Evolutionary conservation across 768 basidiomycete genomes (phyloP).

Genomic region (Lactifluus echinatus): DNA sequence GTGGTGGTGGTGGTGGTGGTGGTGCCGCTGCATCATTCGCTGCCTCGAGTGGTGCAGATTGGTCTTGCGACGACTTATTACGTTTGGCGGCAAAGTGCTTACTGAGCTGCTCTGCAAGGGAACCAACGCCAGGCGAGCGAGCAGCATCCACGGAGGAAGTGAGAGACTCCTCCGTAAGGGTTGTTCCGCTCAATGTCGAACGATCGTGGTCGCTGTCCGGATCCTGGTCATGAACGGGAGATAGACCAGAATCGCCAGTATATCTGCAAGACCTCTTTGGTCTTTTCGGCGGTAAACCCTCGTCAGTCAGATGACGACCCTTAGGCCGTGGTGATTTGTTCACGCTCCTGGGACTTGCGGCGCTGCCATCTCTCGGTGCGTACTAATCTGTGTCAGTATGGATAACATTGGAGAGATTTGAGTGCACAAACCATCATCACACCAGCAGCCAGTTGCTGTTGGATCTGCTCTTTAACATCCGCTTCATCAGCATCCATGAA

Average conservation of each 20-base stretch:
- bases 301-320: conserved; percentile 28
- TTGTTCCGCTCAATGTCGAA: conserved; percentile 39
- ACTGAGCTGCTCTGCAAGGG: conserved; percentile 54
- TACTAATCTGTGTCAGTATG: conserved; percentile 35
- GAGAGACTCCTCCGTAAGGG: conserved; percentile 44
- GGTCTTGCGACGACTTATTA: conserved; percentile 28
- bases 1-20: conserved; percentile 31
- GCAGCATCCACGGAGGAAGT: conserved; percentile 30
- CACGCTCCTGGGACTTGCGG: conserved; percentile 59
- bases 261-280: conserved; percentile 33
- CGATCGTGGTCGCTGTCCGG: conserved; percentile 49
- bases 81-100: conserved; percentile 48
- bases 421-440: conserved; percentile 52
- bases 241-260: conserved; percentile 28
- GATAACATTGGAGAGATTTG: neutral
- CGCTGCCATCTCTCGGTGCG: conserved; percentile 45
- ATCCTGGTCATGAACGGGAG: conserved; percentile 40
- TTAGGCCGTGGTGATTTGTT: conserved; percentile 58
- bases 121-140: conserved; percentile 34
- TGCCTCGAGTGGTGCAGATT: conserved; percentile 38
- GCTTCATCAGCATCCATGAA: conserved; percentile 88
- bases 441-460: conserved; percentile 72
- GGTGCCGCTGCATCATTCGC: conserved; percentile 11
- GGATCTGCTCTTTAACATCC: conserved; percentile 77
- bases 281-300: conserved; percentile 35